A percentile compares a stretch with the other conserved stretches of the same genome.
These are phyloP conservation scores for Carnegiea gigantea DNA, from an alignment of 179 eudicot genomes.

Conservation along the genomic window DNA sequence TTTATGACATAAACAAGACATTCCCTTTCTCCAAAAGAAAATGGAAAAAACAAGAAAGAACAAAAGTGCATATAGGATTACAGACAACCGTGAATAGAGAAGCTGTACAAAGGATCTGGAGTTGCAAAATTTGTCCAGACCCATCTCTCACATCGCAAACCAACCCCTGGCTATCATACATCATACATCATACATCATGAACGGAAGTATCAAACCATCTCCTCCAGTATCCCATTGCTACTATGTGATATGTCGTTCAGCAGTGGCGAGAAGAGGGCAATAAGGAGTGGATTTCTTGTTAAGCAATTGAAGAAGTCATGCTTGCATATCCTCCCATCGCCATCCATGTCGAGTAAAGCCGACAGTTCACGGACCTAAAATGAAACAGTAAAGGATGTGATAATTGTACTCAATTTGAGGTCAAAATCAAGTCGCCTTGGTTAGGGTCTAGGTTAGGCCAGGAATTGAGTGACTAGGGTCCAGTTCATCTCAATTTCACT, in stretches of 20 bases:
- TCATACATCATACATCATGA: not conserved
- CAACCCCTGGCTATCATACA: not conserved
- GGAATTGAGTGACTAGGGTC: no score
- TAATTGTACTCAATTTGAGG: no score
- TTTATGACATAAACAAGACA: not conserved
- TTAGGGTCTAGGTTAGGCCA: no score
- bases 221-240: conserved; percentile 25
- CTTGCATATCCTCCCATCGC: conserved; percentile 62
- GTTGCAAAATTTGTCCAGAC: conserved; percentile 1
- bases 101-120: conserved; percentile 2
- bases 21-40: not conserved
- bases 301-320: conserved; percentile 62
- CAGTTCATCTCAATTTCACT: no score
- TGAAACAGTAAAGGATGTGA: not conserved
- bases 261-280: conserved; percentile 62
- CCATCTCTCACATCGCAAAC: not conserved
- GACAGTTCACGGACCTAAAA: conserved; percentile 56
- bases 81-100: conserved; percentile 1
- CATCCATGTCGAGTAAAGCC: conserved; percentile 55
- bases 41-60: not conserved
- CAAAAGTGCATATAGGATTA: not conserved
- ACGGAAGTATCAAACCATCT: conserved; percentile 17
- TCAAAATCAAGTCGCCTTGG: no score
- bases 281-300: conserved; percentile 70
- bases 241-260: conserved; percentile 21